phyloP scores from a whole-genome alignment of 208 protist genomes.

The Trichomonas tenax region DNA sequence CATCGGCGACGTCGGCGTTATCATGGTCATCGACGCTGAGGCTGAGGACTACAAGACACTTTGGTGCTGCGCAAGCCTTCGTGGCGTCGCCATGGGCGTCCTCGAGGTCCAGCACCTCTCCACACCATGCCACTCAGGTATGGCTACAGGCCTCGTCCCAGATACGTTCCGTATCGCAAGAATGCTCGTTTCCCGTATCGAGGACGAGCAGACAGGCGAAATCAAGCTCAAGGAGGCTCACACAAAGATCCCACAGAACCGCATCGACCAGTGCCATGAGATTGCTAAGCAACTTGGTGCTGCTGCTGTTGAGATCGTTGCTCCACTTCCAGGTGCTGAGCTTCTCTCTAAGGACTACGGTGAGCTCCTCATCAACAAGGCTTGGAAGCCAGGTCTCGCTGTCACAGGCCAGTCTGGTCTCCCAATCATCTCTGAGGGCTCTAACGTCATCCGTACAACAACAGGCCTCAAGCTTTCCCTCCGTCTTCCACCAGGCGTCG shows the following conservation, averaged over 20 bases:
- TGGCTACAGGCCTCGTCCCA: constrained; percentile 67
- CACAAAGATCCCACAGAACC: constrained; percentile 60
- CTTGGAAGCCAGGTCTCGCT: constrained; percentile 68
- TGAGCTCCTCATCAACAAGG: constrained; percentile 60
- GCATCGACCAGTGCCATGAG: constrained; percentile 43
- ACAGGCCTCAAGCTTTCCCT: constrained; percentile 71
- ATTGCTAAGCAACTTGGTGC: constrained; percentile 37
- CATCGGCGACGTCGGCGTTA: constrained; percentile 60
- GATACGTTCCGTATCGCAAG: constrained; percentile 70
- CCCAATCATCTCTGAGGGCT: constrained; percentile 54
- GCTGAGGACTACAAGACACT: constrained; percentile 73
- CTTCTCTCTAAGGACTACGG: constrained; percentile 48
- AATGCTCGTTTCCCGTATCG: constrained; percentile 62
- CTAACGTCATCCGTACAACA: constrained; percentile 69
- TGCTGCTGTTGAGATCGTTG: constrained; percentile 34
- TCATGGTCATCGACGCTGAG: constrained; percentile 78
- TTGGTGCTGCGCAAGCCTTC: constrained; percentile 73
- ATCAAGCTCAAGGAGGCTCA: constrained; percentile 56
- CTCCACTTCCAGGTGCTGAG: constrained; percentile 28
- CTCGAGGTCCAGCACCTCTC: constrained; percentile 57
- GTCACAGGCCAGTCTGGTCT: constrained; percentile 65
- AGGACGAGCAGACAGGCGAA: constrained; percentile 67
- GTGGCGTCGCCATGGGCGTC: constrained; percentile 59
- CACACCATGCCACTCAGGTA: constrained; percentile 69
- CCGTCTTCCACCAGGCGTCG: constrained; percentile 61